phyloP scores from a whole-genome alignment of 2,329 filamentous ascomycete species.

The Gaeumannomyces sp. region DNA sequence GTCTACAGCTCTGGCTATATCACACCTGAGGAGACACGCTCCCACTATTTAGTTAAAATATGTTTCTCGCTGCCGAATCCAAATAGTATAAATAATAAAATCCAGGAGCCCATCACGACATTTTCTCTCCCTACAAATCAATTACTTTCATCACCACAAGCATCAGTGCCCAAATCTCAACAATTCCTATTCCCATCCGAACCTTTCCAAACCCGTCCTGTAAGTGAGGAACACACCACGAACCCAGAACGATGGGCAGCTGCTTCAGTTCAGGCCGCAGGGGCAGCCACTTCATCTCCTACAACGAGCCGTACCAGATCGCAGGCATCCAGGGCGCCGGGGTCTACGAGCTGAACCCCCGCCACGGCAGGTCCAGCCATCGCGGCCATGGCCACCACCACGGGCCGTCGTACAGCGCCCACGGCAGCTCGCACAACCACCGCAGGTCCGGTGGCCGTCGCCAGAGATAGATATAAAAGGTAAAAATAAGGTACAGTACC shows the following conservation, averaged over 20 bases:
- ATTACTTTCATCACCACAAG: too few species aligned
- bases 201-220: neutral
- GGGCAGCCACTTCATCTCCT: neutral
- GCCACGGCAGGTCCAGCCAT: neutral
- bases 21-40: neutral
- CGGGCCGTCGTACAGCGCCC: neutral
- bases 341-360: neutral
- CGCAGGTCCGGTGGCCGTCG: neutral
- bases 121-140: too few species aligned
- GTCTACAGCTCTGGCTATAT: neutral
- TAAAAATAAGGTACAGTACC: neutral
- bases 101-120: neutral
- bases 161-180: neutral
- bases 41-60: too few species aligned
- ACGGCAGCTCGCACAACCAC: neutral
- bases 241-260: constrained; percentile 1
- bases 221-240: neutral
- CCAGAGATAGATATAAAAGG: neutral
- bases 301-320: neutral
- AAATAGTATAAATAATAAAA: neutral
- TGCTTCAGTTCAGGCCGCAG: constrained; percentile 3
- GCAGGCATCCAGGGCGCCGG: neutral
- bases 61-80: neutral
- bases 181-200: neutral
- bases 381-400: neutral